A percentile compares a stretch with the other conserved stretches of the same genome.
These are phyloP conservation scores for Rhizopus arrhizus DNA, from an alignment of 371 early-diverging fungal species.

Conservation along the genomic window DNA sequence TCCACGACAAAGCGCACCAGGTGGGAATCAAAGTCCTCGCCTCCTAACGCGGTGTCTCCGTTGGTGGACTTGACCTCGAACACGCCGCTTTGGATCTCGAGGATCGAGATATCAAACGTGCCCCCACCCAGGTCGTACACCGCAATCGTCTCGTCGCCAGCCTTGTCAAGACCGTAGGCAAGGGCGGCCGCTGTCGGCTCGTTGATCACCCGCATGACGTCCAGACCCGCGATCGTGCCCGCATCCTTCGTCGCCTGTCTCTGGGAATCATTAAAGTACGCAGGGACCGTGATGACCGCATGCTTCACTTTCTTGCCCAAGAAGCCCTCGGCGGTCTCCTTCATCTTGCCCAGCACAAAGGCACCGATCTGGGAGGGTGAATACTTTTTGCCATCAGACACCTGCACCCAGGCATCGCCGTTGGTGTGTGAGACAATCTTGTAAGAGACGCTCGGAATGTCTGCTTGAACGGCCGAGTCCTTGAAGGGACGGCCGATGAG, in stretches of 20 bases:
- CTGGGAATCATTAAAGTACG: slow-evolving; percentile 89
- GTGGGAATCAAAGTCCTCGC: slow-evolving; percentile 95
- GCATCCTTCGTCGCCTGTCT: slow-evolving; percentile 98
- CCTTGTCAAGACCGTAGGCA: slow-evolving; percentile 92
- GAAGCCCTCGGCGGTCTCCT: slow-evolving; percentile 87
- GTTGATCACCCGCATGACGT: slow-evolving; percentile 95
- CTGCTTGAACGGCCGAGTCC: slow-evolving; percentile 84
- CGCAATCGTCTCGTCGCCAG: slow-evolving; percentile 81
- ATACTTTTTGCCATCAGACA: slow-evolving; percentile 80
- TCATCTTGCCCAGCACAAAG: slow-evolving; percentile 94
- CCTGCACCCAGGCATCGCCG: slow-evolving; percentile 97
- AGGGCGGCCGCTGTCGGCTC: slow-evolving; percentile 98
- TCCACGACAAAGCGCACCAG: slow-evolving; percentile 78
- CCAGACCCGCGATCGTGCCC: slow-evolving; percentile 92
- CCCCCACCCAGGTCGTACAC: slow-evolving; percentile 99
- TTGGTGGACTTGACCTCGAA: slow-evolving; percentile 95
- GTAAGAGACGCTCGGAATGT: slow-evolving; percentile 87
- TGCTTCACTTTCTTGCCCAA: slow-evolving; percentile 81
- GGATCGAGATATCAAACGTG: slow-evolving; percentile 97
- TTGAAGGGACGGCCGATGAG: slow-evolving; percentile 92
- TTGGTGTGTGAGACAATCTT: slow-evolving; percentile 87
- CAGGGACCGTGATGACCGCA: slow-evolving; percentile 85
- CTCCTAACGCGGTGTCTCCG: slow-evolving; percentile 95
- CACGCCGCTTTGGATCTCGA: slow-evolving; percentile 93
- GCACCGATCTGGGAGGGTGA: slow-evolving; percentile 96